Evolutionary conservation across 495 filamentous ascomycete genomes (phyloP), one percentile per base, ranked within the genome.

Genomic region (Aspergillus biplanus): DNA sequence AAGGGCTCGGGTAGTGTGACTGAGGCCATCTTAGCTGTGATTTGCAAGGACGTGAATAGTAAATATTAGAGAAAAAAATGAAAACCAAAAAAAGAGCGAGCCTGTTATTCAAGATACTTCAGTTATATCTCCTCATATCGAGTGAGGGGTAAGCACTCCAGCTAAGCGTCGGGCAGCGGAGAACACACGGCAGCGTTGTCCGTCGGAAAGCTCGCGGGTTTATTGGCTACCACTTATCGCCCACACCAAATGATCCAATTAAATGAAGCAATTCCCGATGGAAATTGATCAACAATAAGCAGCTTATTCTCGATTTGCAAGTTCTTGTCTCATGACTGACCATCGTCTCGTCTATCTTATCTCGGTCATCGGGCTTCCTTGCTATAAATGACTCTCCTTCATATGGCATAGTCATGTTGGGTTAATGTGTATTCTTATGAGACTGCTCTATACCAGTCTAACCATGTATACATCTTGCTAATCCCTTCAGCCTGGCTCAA

Each of bases 1-100:
- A 62, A 62, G 39, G 59, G 59, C 16, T 54, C 50, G 0, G 59
- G 59, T 27, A 56, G 59, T 33, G 34, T 33, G 6, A 16, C 5
- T 32, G 37, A 1, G 9, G 37, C 11, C 57, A 59, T 59, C 50
- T 50, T 50, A 5, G 7, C 15, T 6, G 56, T 31, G 18, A 18
- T 16, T 55, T 35, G 52, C 6, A 5, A 35, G 50, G 12, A 11
- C 11, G 18, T 21, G 2, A 27, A 33, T 53, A 7, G 39, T 11
- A 15, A 13, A 13, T 11, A 7, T 39, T 1, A 44, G 39, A 44
- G 11, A 44, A 39, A 39, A 4, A 39, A 39, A 39, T 1, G 13
- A 7, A 13, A 39, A 39, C 0, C 1, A 39, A 8, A 39, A 7
- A 39, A 39, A 13, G 37, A 0, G 13, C 37, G 21, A 27, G 1